Percentiles rank a stretch among this genome's conserved stretches.
Conservation (phyloP, 23 red algal genomes). For the Agarophyton chilense region DNA sequence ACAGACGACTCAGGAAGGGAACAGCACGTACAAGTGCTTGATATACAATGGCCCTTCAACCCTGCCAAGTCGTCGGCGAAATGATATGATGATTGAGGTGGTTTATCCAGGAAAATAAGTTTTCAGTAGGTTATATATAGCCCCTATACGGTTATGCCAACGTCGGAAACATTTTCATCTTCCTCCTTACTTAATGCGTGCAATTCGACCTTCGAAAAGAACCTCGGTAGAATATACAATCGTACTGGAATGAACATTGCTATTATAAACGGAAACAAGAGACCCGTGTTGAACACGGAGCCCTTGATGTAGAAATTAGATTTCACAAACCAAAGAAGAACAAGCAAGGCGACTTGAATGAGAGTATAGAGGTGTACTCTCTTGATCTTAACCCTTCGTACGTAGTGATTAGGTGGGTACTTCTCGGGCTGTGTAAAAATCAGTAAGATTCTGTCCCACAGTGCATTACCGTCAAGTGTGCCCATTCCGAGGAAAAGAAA, state of each 20-base stretch:
- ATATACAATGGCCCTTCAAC: constrained; percentile 73
- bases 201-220: constrained; percentile 65
- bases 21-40: constrained; percentile 53
- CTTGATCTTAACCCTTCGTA: constrained; percentile 84
- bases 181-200: constrained; percentile 69
- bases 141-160: constrained; percentile 2
- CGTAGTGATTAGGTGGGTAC: constrained; percentile 90
- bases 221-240: constrained; percentile 56
- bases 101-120: constrained; percentile 10
- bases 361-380: constrained; percentile 86
- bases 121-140: not conserved
- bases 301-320: constrained; percentile 90
- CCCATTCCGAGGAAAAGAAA: constrained; percentile 94
- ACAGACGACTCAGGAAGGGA: constrained; percentile 12
- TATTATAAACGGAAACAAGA: constrained; percentile 96
- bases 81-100: constrained; percentile 70
- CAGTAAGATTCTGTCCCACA: constrained; percentile 88
- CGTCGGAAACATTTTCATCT: constrained; percentile 52
- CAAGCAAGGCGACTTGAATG: constrained; percentile 79
- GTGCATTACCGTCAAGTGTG: constrained; percentile 81
- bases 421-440: constrained; percentile 93
- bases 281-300: constrained; percentile 92
- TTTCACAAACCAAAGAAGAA: constrained; percentile 92
- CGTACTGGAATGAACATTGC: constrained; percentile 88
- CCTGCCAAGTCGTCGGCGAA: constrained; percentile 55